Base-by-base conservation (phyloP, 2,329 filamentous ascomycete genomes). In the Knufia petricola region DNA sequence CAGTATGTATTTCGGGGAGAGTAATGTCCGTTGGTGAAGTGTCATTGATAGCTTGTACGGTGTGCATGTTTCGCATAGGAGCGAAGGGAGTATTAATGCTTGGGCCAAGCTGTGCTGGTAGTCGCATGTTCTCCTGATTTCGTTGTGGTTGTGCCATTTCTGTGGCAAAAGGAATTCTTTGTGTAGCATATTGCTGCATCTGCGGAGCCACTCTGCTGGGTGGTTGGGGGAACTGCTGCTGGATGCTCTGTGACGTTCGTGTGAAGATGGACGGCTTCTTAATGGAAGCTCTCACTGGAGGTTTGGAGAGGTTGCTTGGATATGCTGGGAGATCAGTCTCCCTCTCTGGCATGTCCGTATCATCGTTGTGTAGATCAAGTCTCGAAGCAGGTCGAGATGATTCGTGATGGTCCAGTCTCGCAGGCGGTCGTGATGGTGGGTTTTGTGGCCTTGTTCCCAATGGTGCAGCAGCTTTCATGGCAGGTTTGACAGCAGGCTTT, bases 1-100 rank as follows among this genome's bases (percentile, higher is more conserved):
- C 94, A 1, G 92, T 96, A 55, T 88, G 81, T 58, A 98, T 96
- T 58, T 98, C 92, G 0, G 92, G 90, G 2, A 98, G 78, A 57
- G 92, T 84, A 60, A 98, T 95, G 45, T 87, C 58, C 87, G 90
- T 52, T 84, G 85, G 68, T 94, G 94, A 46, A 86, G 80, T 15
- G 55, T 53, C 1, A 88, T 94, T 24, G 85, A 83, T 26, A 6
- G 39, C 21, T 55, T 79, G 76, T 15, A 76, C 58, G 2, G 59
- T 58, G 23, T 62, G 59, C 23, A 57, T 54, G 23, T 50, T 54
- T 32, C 55, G 52, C 55, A 46, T 60, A 57, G 21, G 60, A 32
- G 24, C 41, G 8, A 31, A 19, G 24, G 41, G 28, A 32, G 24
- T 19, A 8, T 31, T 31, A 12, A 13, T 44, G 41, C 41, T 31